Evolutionary conservation across 768 basidiomycete species (phyloP).

Genomic region (Piloderma croceum): DNA sequence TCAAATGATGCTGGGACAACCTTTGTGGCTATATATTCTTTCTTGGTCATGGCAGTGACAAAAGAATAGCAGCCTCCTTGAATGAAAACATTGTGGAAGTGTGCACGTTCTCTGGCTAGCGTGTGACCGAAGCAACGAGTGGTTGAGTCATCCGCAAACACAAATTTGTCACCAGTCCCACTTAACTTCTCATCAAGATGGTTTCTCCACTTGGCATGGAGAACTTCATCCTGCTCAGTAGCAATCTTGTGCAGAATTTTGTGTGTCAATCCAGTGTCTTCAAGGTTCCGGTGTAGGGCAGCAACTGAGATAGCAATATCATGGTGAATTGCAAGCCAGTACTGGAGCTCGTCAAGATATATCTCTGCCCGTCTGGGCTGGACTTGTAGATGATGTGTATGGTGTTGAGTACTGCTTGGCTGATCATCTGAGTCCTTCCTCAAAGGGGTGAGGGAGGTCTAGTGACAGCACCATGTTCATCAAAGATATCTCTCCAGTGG

Average conservation of each 20-base stretch:
- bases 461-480: no score
- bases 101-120: slow-evolving; percentile 12
- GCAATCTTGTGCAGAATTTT: slow-evolving; percentile 9
- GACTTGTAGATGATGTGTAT: no score
- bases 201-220: not conserved
- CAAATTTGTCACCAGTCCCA: no score
- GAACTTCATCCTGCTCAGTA: slow-evolving; percentile 2
- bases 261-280: slow-evolving; percentile 3
- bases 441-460: no score
- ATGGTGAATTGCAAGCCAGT: slow-evolving; percentile 3
- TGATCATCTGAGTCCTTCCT: no score
- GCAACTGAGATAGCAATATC: not conserved
- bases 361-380: no score
- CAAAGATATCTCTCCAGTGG: no score
- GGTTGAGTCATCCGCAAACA: no score
- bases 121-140: slow-evolving; percentile 22
- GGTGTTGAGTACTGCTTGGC: no score
- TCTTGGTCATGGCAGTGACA: no score
- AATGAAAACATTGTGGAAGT: slow-evolving; percentile 13
- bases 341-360: slow-evolving; percentile 5
- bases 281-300: slow-evolving; percentile 5
- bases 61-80: slow-evolving; percentile 15
- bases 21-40: no score
- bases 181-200: no score
- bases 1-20: slow-evolving; percentile 26